phyloP scores from a whole-genome alignment of 2,329 filamentous ascomycete genomes.

The Diaporthe sp. region DNA sequence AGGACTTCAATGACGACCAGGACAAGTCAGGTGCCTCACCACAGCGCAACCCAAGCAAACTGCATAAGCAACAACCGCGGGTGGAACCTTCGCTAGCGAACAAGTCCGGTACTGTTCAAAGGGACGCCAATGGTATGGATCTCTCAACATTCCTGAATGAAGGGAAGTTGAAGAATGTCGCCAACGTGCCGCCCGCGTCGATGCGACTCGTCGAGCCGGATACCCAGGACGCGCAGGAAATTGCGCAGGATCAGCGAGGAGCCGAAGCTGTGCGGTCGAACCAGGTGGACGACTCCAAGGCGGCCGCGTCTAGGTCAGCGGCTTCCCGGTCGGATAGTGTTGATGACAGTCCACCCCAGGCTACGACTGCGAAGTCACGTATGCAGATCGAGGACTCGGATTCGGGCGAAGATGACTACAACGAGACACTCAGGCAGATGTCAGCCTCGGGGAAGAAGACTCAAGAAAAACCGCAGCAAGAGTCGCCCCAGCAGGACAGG shows the following conservation, averaged over 20 bases:
- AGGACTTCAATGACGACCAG: slow-evolving; percentile 47
- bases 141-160: slow-evolving; percentile 58
- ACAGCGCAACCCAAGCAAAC: slow-evolving; percentile 74
- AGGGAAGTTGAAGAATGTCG: slow-evolving; percentile 63
- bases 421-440: slow-evolving; percentile 47
- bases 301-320: slow-evolving; percentile 59
- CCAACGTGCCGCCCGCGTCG: slow-evolving; percentile 68
- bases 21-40: slow-evolving; percentile 46
- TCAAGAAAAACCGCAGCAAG: slow-evolving; percentile 1
- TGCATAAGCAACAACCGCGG: slow-evolving; percentile 76
- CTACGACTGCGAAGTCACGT: slow-evolving; percentile 71
- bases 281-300: slow-evolving; percentile 58
- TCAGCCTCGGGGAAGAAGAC: slow-evolving; percentile 45
- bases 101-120: slow-evolving; percentile 52
- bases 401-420: slow-evolving; percentile 64
- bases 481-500: slow-evolving; percentile 14
- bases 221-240: slow-evolving; percentile 54
- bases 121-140: slow-evolving; percentile 53
- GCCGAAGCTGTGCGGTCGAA: slow-evolving; percentile 52
- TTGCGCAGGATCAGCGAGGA: slow-evolving; percentile 48
- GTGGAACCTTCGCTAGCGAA: slow-evolving; percentile 61
- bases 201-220: slow-evolving; percentile 72
- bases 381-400: slow-evolving; percentile 81
- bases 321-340: slow-evolving; percentile 53
- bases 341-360: slow-evolving; percentile 68